Evolutionary conservation across 495 filamentous ascomycete genomes (phyloP).

Genomic region (Pyrenula massariospora): DNA sequence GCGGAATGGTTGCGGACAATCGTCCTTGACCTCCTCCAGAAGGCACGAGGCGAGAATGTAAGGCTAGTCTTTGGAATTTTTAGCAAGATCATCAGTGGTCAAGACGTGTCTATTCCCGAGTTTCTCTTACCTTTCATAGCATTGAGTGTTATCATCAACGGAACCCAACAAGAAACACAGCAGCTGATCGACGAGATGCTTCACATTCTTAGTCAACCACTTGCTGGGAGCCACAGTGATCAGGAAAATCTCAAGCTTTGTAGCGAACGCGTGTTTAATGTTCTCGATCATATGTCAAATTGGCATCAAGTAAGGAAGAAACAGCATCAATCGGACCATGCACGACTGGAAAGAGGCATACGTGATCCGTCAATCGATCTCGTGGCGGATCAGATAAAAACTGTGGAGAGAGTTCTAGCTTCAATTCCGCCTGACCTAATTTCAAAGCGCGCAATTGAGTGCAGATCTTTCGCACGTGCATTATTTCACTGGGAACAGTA

Average conservation of each 20-base stretch:
- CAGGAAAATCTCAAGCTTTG: conserved; percentile 65
- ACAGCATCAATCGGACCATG: conserved; percentile 27
- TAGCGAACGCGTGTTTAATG: conserved; percentile 82
- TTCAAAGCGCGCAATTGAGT: conserved; percentile 75
- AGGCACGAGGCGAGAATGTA: conserved; percentile 46
- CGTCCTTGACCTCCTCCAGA: conserved; percentile 70
- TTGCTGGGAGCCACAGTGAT: conserved; percentile 40
- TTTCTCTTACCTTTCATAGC: conserved; percentile 80
- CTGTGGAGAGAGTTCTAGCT: conserved; percentile 50
- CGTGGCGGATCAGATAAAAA: conserved; percentile 40
- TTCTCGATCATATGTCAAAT: conserved; percentile 79
- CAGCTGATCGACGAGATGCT: conserved; percentile 61
- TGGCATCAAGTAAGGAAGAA: conserved; percentile 82
- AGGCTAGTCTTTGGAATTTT: conserved; percentile 67
- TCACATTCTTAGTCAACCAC: conserved; percentile 50
- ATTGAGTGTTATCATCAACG: conserved; percentile 64
- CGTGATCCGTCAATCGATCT: conserved; percentile 27
- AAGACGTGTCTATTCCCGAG: conserved; percentile 70
- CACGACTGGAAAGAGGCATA: conserved; percentile 21
- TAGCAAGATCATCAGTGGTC: conserved; percentile 64
- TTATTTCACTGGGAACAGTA: conserved; percentile 91
- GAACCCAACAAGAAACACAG: conserved; percentile 37
- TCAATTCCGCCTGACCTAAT: conserved; percentile 77
- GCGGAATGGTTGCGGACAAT: conserved; percentile 69
- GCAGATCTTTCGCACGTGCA: conserved; percentile 82